Percentiles rank a stretch among this genome's conserved stretches.
phyloP scores from a whole-genome alignment of 768 basidiomycete species.

The Amanita polypyramis region DNA sequence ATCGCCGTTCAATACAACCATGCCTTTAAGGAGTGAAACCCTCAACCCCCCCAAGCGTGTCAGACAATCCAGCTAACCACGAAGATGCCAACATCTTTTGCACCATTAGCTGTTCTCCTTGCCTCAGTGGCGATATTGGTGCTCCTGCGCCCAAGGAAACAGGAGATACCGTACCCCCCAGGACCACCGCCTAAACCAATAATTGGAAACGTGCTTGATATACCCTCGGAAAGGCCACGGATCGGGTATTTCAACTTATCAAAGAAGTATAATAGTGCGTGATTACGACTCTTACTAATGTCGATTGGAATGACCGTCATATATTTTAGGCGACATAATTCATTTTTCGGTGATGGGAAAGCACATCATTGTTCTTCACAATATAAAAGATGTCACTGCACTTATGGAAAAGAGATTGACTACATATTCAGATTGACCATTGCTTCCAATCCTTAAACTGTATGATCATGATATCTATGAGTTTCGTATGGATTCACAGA shows the following conservation, averaged over 20 bases:
- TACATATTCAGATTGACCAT: constrained; percentile 15
- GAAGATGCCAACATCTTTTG: too few species aligned
- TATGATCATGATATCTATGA: constrained; percentile 5
- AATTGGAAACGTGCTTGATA: background rate
- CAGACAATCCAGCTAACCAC: too few species aligned
- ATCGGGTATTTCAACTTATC: background rate
- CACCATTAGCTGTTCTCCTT: background rate
- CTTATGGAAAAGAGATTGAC: constrained; percentile 10
- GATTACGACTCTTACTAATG: background rate
- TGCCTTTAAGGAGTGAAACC: too few species aligned
- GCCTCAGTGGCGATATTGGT: background rate
- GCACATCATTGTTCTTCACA: constrained; percentile 6
- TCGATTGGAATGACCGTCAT: background rate
- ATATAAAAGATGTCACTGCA: constrained; percentile 1
- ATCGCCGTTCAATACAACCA: too few species aligned
- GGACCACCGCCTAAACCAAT: constrained; percentile 3
- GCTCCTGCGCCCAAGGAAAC: background rate
- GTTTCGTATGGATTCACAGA: background rate
- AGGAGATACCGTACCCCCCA: background rate
- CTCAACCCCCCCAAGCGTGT: too few species aligned
- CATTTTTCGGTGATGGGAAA: constrained; percentile 1
- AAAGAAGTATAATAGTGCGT: background rate
- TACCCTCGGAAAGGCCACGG: background rate
- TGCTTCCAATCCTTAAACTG: constrained; percentile 13
- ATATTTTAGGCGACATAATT: constrained; percentile 3